Percentiles rank a stretch among this genome's conserved stretches.
phyloP scores from a whole-genome alignment of 2,329 filamentous ascomycete genomes.

The Onygenales sp. region DNA sequence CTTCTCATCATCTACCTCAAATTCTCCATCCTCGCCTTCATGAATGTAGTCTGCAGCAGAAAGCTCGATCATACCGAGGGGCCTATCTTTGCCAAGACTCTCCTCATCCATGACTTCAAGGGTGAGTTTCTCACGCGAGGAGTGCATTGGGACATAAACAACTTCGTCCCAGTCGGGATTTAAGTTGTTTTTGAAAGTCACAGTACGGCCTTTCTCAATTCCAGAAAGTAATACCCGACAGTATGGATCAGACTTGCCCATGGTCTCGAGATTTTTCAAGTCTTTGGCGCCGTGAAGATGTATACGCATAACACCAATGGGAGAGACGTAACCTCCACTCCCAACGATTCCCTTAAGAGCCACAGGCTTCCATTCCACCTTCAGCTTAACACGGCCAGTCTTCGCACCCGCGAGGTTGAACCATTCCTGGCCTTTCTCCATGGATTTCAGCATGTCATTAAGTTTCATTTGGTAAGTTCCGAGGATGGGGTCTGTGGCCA shows the following conservation, averaged over 20 bases:
- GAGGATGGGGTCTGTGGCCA: conserved; percentile 71
- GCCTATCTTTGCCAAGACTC: conserved; percentile 80
- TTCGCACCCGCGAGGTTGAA: conserved; percentile 77
- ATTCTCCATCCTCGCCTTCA: conserved; percentile 73
- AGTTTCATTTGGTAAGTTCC: conserved; percentile 94
- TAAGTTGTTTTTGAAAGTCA: conserved; percentile 92
- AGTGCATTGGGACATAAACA: conserved; percentile 86
- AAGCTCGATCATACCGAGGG: conserved; percentile 72
- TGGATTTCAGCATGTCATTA: conserved; percentile 83
- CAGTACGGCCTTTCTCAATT: conserved; percentile 81
- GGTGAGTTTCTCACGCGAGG: conserved; percentile 67
- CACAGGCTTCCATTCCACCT: conserved; percentile 90
- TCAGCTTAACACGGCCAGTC: conserved; percentile 80
- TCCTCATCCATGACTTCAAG: conserved; percentile 97
- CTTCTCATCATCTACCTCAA: conserved; percentile 68
- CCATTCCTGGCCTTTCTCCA: conserved; percentile 92
- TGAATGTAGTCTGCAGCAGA: conserved; percentile 67
- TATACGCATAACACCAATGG: conserved; percentile 88
- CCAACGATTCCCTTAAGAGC: conserved; percentile 67
- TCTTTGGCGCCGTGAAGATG: conserved; percentile 78
- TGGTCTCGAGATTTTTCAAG: conserved; percentile 83
- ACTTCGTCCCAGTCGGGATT: conserved; percentile 95
- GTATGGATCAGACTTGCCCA: conserved; percentile 97
- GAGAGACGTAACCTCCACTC: conserved; percentile 80
- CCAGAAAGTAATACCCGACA: conserved; percentile 80